Evolutionary conservation across 768 basidiomycete species (phyloP), one percentile per base, ranked within the genome.

Genomic region (Suillus subluteus): DNA sequence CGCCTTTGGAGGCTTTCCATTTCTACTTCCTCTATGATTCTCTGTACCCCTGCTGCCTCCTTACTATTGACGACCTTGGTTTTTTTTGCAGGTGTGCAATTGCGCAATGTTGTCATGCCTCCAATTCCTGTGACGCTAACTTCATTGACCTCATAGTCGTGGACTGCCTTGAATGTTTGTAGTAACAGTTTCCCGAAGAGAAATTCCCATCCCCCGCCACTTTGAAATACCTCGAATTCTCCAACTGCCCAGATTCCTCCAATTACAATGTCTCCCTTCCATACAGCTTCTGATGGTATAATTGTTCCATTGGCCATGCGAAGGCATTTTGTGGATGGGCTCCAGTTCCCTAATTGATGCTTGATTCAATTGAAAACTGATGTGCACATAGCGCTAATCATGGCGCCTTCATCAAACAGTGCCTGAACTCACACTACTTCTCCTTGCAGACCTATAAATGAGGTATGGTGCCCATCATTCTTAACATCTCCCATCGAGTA

Each of bases 301-400:
- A 69, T n/a, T 0, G 55, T 11, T 0, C 79, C 77, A 66, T 78
- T 73, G 18, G 79, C 80, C 80, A 82, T 79, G 1, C 73, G 54
- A 1, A 81, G 67, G 1, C 21, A 21, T 37, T 64, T 67, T 0
- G 3, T 21, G 2, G 79, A 79, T 2, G 59, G 67, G 4, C 35
- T 2, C 18, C 65, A 63, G 0, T 16, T 6, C 11, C 70, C 62
- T 12, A 79, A 32, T 18, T 56, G 50, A 21, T 68, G 54, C 21
- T 35, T 35, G 2, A 68, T 46, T 2, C 40, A 43, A 4, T 52
- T 3, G 32, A 63, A 72, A 6, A 68, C 35, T 3, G 15, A 43
- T 6, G 62, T 16, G 11, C 73, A 71, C 52, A 80, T 37, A 1
- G 9, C 37, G 4, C 37, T 37, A 1, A 11, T 37, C 37, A 37